Evolutionary conservation across 2,329 filamentous ascomycete species (phyloP), one percentile per base, ranked within the genome.

Genomic region (Didymella keratinophila): DNA sequence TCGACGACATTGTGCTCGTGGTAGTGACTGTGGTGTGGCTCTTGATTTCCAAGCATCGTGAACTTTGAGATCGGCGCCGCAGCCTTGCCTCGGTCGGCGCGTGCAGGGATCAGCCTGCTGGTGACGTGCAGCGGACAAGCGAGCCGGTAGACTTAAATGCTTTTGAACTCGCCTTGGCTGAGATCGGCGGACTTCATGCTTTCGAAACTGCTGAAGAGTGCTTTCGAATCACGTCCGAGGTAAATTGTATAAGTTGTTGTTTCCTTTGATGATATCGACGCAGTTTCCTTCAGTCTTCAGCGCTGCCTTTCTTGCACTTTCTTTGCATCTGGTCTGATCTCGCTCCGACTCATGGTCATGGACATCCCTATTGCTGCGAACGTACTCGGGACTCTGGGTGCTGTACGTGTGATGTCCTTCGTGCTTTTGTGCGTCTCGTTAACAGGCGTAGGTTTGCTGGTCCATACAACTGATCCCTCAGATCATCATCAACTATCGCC

Each of bases 401-500:
- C 86, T 34, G 82, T 87, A 68, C 56, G 79, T 62, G 3, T 6
- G 25, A 11, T 6, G 5, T 12, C 2, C 30, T 2, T 4, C 12
- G 11, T 2, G 4, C 11, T 21, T 16, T 34, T 8, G 7, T 21
- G 11, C 2, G 9, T 6, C 14, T 43, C 16, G 39, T 64, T 66
- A 48, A 71, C 44, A 10, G 32, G 12, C 37, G 21, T 37, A 51
- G 68, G 74, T 86, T 14, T 89, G 87, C 71, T 90, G 87, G 88
- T 89, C 86, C 18, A 78, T 89, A 28, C 86, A 88, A 82, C 79
- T 91, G 25, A 83, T 91, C 25, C 88, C 89, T 0, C 89, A 91
- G 70, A 89, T 91, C 47, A 72, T 87, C 32, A 84, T 89, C 67
- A 91, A 91, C 67, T 86, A 88, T 66, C 82, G 84, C 4, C 80